Conservation (phyloP, 106 monocot species). For the Alisma plantagoaquatica region DNA sequence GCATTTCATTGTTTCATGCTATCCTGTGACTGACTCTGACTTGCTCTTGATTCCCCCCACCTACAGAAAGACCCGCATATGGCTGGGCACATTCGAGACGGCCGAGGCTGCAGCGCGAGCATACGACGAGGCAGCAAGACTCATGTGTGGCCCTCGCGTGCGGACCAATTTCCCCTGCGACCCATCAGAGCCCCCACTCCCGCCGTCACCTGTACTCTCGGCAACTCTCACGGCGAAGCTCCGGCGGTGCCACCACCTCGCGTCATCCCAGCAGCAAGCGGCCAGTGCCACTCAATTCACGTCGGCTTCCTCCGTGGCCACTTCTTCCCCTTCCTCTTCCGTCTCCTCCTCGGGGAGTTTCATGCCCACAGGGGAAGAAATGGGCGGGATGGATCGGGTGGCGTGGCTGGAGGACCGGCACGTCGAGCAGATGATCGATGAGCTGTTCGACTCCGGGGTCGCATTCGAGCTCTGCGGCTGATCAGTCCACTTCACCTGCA, state of each 20-base stretch:
- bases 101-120: conserved; percentile 79
- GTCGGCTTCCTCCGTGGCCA: not conserved
- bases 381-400: not conserved
- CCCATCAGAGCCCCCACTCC: conserved; percentile 4
- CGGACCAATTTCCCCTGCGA: conserved; percentile 56
- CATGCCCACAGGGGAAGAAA: not conserved
- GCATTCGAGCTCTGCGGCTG: conserved; percentile 45
- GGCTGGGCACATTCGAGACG: conserved; percentile 87
- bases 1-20: too few species aligned
- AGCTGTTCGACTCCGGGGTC: conserved; percentile 46
- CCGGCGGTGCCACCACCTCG: conserved; percentile 35
- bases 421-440: conserved; percentile 86
- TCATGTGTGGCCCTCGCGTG: conserved; percentile 56
- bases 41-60: too few species aligned
- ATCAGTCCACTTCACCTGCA: conserved; percentile 12
- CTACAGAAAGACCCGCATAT: conserved; percentile 71
- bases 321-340: not conserved
- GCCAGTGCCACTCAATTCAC: conserved; percentile 6
- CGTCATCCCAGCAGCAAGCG: too few species aligned
- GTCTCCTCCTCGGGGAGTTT: not conserved
- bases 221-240: conserved; percentile 57
- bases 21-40: too few species aligned
- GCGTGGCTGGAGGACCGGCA: conserved; percentile 38
- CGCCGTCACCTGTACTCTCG: conserved; percentile 33
- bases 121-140: conserved; percentile 74